Base-by-base conservation (phyloP, 179 eudicot genomes). In the Vitellaria paradoxa region DNA sequence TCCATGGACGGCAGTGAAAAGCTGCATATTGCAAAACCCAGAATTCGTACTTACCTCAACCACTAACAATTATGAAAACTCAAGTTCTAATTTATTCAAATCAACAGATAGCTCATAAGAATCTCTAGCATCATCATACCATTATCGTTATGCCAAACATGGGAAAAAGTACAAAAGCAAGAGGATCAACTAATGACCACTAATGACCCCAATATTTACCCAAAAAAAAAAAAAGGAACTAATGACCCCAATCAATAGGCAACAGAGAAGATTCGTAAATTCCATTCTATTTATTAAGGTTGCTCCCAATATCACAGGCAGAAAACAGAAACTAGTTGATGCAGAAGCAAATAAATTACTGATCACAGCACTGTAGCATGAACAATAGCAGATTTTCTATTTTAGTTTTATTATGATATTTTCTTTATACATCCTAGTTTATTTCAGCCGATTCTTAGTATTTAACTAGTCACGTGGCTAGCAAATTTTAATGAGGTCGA, bases 1-100 rank as follows among this genome's bases (percentile, higher is more conserved):
- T 37, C 84, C 77, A 18, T 20, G 73, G 30, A 81, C 42, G 30
- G 80, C 84, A 66, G 84, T 77, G 77, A 81, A 81, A 72, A 77
- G 80, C 84, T 81, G 77, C 80, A 72, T 75, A 65, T 55, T 60
- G 2, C n/a, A 67, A 52, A 52, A 52, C 60, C 66, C 66, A 68
- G 14, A 53, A 4, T 50, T 7, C 15, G 10, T 62, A 37, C 23
- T 40, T 15, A 74, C 37, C 42, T 52, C 47, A 62, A 50, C 23
- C 40, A 18, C 15, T 18, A 46, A 18, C 5, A 11, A 20, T 61
- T 45, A 74, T 8, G 40, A 20, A 15, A 73, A 21, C 46, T 23
- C 57, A 63, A 63, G 63, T 64, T 65, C 61, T 49, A 14, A 75
- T 17, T 75, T 26, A 17, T 42, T 18, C 46, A 63, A 55, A 59